Evolutionary conservation across 208 protist species (phyloP), one percentile per base, ranked within the genome.

Genomic region (Tritrichomonas foetus): DNA sequence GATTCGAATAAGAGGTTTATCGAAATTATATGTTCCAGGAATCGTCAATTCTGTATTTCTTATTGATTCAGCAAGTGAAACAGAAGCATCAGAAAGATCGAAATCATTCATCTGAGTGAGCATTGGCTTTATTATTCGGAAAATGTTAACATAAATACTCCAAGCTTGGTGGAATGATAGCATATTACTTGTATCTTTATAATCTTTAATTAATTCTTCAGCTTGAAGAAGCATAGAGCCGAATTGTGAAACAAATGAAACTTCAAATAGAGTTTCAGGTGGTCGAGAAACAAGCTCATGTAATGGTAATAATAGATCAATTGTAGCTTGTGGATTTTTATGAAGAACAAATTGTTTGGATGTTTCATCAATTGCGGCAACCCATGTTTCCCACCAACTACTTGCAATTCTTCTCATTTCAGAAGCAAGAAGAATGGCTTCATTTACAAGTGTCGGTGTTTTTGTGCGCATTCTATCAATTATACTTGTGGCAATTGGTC

Each of bases 231-330:
- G 30, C 3, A 82, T 11, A 9, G n/a, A 47, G 3, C 41, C 74
- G 20, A 82, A 82, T 41, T 82, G 33, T 30, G 74, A 25, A 22
- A 36, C 41, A 30, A 82, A 82, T 14, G 33, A 49, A 44, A 82
- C 74, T 82, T 82, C 74, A 44, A 50, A 82, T 20, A 82, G n/a
- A 50, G 74, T 82, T 53, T 82, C 41, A 22, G 74, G 74, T 53
- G 74, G 41, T 20, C 50, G 47, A 20, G n/a, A 20, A n/a, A 82
- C 30, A 20, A 82, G 8, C 3, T 49, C 8, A 30, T 82, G 74
- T 22, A 82, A 30, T 53, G 74, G 74, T 8, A 82, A 53, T 1
- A 82, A 30, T 0, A 50, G 47, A 20, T 82, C 41, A 20, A 64
- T 64, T 49, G 74, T 36, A 47, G 41, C 33, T 44, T 82, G n/a